Base-by-base conservation (phyloP, 2,329 filamentous ascomycete species). In the Talaromyces sp. region DNA sequence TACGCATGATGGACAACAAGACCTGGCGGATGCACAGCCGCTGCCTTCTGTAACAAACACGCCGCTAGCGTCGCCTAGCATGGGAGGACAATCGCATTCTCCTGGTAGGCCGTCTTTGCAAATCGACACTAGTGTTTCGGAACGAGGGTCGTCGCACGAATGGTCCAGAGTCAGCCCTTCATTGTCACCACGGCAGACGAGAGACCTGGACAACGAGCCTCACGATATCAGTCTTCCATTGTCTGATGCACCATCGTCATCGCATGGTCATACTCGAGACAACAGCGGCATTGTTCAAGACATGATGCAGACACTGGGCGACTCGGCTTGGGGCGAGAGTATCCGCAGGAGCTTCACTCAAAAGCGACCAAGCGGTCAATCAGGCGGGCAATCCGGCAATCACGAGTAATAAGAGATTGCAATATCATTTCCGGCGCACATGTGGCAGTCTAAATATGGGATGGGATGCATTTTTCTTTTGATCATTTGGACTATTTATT, bases 301-400 rank as follows among this genome's bases (percentile, higher is more conserved):
- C 69, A 90, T 96, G 67, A 86, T 93, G 74, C 87, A 92, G 67
- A 90, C 95, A 72, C 83, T 98, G 60, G 91, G 95, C 70, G 90
- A 94, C 70, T 95, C 91, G 18, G 89, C 90, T 16, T 98, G 94
- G 94, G 91, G 94, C 57, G 91, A 96, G 77, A 96, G 91, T 80
- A 92, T 97, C 66, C 84, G 92, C 65, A 85, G 92, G 65, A 96
- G 92, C 78, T 92, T 95, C 68, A 96, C 92, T 59, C 84, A 81
- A 69, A 82, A 81, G 69, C 80, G 85, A 65, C 44, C 44, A 40
- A 47, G 44, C 44, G 16, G 18, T 9, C 42, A 47, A 47, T 23
- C 42, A 6, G 42, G n/a, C 42, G 7, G 44, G 6, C 44, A 27
- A 12, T 75, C 78, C 18, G 55, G 55, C 42, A 36, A 42, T 57